Base-by-base conservation (phyloP, 306 rosid genomes). In the Pterocarpus macrocarpus region DNA sequence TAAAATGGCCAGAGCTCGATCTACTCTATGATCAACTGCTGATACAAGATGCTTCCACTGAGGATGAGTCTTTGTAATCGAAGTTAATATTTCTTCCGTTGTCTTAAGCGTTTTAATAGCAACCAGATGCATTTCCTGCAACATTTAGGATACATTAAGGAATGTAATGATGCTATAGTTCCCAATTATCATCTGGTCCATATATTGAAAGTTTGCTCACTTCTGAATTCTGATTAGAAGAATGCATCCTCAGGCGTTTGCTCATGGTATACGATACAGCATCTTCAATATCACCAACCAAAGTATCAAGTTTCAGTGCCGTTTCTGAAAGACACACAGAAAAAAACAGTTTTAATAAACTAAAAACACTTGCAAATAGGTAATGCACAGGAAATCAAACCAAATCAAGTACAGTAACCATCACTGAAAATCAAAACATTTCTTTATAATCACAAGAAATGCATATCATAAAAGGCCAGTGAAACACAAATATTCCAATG, bases 231-330 rank as follows among this genome's bases (percentile, higher is more conserved):
- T 84, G 89, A 35, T 63, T 74, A 13, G 83, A 28, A 12, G 86
- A 88, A 75, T 79, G 85, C 84, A 85, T 95, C 90, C 88, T 87
- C n/a, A 88, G 81, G 91, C 80, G 91, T 85, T 82, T 90, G 83
- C 79, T 89, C 94, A 91, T 80, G 73, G 94, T 75, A 64, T 88
- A 86, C 39, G 91, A 91, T 71, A 95, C 99, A 69, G 92, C 92
- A 86, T 95, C 99, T 85, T 95, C 98, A 79, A 91, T 91, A 77
- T 93, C 97, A 79, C 97, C 99, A 80, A 93, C 85, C 94, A 95
- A 84, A 35, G 77, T 83, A 79, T 95, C 94, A 79, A 95, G 99
- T 87, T 93, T 93, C 85, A 95, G 80, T 52, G 96, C 90, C 4
- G 93, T 93, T 88, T 93, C 98, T 95, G 94, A 80, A 88, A 90